Evolutionary conservation across 345 rosid species (phyloP).

Genomic region (Cochlearia excelsa): DNA sequence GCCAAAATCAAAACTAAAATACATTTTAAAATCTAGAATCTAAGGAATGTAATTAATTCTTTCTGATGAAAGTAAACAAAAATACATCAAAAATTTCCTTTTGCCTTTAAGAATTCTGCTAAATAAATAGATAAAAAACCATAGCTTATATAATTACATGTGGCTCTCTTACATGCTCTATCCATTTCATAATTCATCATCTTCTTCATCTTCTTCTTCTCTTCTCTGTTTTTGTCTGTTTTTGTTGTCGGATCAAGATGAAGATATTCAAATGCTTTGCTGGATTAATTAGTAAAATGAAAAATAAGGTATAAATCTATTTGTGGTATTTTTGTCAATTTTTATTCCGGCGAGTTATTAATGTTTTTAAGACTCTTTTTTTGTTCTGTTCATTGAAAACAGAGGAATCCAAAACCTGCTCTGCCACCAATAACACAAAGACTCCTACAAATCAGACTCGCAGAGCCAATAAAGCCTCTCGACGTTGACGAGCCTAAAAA

Average conservation of each 20-base stretch:
- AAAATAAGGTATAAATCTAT: conserved; percentile 38
- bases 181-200: conserved; percentile 18
- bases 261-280: conserved; percentile 50
- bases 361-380: neutral
- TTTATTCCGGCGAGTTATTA: too few species aligned
- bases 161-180: conserved; percentile 33
- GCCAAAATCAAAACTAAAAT: neutral
- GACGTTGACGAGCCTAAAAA: conserved; percentile 43
- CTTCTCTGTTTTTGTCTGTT: neutral
- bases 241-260: conserved; percentile 55
- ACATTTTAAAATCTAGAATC: neutral
- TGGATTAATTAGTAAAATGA: conserved; percentile 36
- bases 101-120: conserved; percentile 4
- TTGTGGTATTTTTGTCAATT: neutral
- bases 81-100: conserved; percentile 11
- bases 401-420: conserved; percentile 39
- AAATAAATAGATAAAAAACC: neutral
- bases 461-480: conserved; percentile 54
- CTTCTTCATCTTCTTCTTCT: conserved; percentile 15
- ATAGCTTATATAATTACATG: conserved; percentile 10
- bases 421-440: conserved; percentile 34
- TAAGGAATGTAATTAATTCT: neutral
- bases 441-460: conserved; percentile 47
- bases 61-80: neutral
- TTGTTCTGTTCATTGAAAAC: conserved; percentile 16